Percentiles rank a stretch among this genome's conserved stretches.
These are phyloP conservation scores for Nephelium lappaceum DNA, from an alignment of 345 rosid species.

Conservation along the genomic window DNA sequence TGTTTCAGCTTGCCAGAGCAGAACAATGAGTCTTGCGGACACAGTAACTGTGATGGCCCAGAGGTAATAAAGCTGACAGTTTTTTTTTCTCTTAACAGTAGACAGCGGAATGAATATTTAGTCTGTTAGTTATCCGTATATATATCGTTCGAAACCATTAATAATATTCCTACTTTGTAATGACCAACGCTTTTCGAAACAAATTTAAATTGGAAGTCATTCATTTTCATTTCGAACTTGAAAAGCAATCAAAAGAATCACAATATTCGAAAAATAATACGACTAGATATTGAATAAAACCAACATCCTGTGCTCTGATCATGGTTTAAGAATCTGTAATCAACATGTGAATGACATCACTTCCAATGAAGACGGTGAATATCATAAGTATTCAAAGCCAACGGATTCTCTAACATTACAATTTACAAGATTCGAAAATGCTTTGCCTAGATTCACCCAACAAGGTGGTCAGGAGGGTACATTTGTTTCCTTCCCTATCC, in stretches of 20 bases:
- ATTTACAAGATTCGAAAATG: not conserved
- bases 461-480: not conserved
- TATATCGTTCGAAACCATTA: not conserved
- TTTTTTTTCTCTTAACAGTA: not conserved
- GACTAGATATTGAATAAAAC: not conserved
- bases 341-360: slow-evolving; percentile 16
- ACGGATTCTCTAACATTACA: not conserved
- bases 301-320: slow-evolving; percentile 14
- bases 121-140: not conserved
- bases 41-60: slow-evolving; percentile 92
- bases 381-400: not conserved
- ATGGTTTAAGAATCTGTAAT: slow-evolving; percentile 10
- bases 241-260: not conserved
- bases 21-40: slow-evolving; percentile 80
- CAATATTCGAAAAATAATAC: not conserved
- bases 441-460: not conserved
- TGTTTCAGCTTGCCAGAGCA: slow-evolving; percentile 90
- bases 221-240: not conserved
- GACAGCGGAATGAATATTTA: not conserved
- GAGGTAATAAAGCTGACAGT: slow-evolving; percentile 48
- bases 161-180: not conserved
- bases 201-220: not conserved
- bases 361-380: not conserved
- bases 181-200: not conserved
- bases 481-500: not conserved